Evolutionary conservation across 2,329 filamentous ascomycete genomes (phyloP).

Genomic region (Xylariales sp.): DNA sequence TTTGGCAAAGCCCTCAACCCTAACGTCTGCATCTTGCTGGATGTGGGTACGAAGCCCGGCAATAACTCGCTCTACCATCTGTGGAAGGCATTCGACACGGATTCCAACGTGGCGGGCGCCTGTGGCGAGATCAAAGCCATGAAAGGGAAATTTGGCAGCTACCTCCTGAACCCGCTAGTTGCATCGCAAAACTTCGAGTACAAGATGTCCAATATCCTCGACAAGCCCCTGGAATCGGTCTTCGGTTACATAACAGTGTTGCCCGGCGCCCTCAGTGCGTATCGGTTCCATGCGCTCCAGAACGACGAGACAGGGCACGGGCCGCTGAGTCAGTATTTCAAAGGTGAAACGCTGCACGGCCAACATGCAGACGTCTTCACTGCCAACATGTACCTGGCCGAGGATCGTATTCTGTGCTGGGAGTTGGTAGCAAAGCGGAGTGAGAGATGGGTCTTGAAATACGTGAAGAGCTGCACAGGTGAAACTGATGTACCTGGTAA

Average conservation of each 20-base stretch:
- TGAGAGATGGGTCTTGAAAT: constrained; percentile 97
- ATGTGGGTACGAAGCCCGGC: constrained; percentile 93
- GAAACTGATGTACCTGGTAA: constrained; percentile 97
- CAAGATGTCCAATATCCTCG: constrained; percentile 99
- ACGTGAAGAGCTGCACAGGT: constrained; percentile 94
- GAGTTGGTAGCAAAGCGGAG: constrained; percentile 95
- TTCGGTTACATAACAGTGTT: constrained; percentile 98
- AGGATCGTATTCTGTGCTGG: constrained; percentile 96
- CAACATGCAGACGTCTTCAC: constrained; percentile 96
- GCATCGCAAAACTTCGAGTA: constrained; percentile 99
- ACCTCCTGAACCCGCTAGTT: constrained; percentile 91
- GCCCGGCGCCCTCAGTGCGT: constrained; percentile 98
- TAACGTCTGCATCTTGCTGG: constrained; percentile 95
- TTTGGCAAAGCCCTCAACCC: constrained; percentile 93
- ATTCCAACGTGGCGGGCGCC: constrained; percentile 96
- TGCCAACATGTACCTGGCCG: constrained; percentile 98
- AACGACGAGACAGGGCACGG: constrained; percentile 96
- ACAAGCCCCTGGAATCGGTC: constrained; percentile 95
- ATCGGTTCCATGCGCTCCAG: constrained; percentile 92
- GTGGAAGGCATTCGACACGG: constrained; percentile 98
- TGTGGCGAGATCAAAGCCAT: constrained; percentile 99
- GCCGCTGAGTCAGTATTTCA: constrained; percentile 95
- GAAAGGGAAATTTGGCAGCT: constrained; percentile 85
- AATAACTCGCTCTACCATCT: constrained; percentile 93
- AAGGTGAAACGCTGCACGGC: constrained; percentile 91